Evolutionary conservation across 768 basidiomycete species (phyloP), one percentile per base, ranked within the genome.

Genomic region (Termitomyces sp.): DNA sequence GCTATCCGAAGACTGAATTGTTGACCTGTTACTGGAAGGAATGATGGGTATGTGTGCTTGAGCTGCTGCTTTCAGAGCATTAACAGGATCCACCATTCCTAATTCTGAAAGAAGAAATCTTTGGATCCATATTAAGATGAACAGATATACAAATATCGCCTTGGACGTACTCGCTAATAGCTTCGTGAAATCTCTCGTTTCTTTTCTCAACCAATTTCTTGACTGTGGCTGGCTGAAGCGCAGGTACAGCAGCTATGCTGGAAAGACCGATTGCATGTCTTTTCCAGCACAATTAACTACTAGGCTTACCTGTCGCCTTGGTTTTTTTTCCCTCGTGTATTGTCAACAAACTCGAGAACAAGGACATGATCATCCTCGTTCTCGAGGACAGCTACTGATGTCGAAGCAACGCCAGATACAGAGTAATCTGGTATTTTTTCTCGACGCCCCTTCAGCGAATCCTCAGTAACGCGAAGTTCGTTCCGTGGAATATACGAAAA

Each of bases 401-500:
- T 55, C 11, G 63, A 70, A 34, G 70, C 70, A 19, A 60, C 62
- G 14, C 65, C 54, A 5, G 54, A 52, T 46, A 58, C 53, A 35
- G 70, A 58, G 58, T 75, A 78, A 55, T 81, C 75, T 12, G 78
- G 78, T 21, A 74, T 76, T 1, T 59, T 62, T 34, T 70, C 71
- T 19, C 76, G 68, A 30, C 49, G 65, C 22, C 48, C 28, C 38
- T 55, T 58, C 54, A 65, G 66, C 37, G 60, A 58, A 21, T 73
- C 70, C 35, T 74, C 68, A 6, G 87, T 77, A 51, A 87, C 75
- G 49, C 79, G 79, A 12, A 90, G 67, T 44, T 88, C 79, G 45
- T 79, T 75, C 30, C 73, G 69, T 53, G 88, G 83, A 58, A 87
- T 85, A 64, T 93, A 95, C 7, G 90, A 85, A 62, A 95, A 95